These are phyloP conservation scores for Xylariaceae sp. DNA, from an alignment of 2,329 filamentous ascomycete genomes.

Conservation along the genomic window DNA sequence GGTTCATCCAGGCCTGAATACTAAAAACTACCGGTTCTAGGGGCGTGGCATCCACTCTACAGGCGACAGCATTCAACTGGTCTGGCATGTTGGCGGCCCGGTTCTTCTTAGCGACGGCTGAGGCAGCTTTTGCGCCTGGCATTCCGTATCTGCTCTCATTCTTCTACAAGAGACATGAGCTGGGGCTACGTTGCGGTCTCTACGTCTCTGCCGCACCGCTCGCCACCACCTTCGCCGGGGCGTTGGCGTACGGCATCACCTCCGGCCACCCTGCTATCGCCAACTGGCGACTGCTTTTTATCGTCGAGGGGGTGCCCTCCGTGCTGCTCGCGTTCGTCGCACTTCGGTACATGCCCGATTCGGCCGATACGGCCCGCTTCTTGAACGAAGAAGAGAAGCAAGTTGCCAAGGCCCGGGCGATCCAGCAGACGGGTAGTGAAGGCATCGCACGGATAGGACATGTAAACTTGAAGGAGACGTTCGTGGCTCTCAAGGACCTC, in stretches of 20 bases:
- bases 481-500: slow-evolving; percentile 52
- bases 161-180: slow-evolving; percentile 51
- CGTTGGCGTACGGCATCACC: slow-evolving; percentile 71
- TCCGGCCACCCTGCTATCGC: slow-evolving; percentile 62
- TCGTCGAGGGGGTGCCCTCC: slow-evolving; percentile 45
- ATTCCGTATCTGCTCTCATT: slow-evolving; percentile 44
- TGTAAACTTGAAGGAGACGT: slow-evolving; percentile 53
- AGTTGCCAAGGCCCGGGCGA: slow-evolving; percentile 59
- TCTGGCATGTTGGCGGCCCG: slow-evolving; percentile 40
- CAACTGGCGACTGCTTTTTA: slow-evolving; percentile 44
- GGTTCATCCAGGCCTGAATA: too few species aligned
- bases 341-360: slow-evolving; percentile 47
- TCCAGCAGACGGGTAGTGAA: slow-evolving; percentile 58
- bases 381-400: slow-evolving; percentile 63
- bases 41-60: slow-evolving; percentile 41
- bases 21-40: slow-evolving; percentile 26
- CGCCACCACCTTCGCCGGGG: slow-evolving; percentile 72
- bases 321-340: slow-evolving; percentile 40
- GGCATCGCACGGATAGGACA: slow-evolving; percentile 54
- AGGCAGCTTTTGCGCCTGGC: slow-evolving; percentile 43
- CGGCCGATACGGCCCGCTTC: slow-evolving; percentile 57
- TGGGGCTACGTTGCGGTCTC: slow-evolving; percentile 47
- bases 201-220: slow-evolving; percentile 59
- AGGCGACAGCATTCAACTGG: slow-evolving; percentile 41
- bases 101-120: slow-evolving; percentile 41